Evolutionary conservation across 1,284 basidiomycete genomes (phyloP), one percentile per base, ranked within the genome.

Genomic region (Trametes sp.): DNA sequence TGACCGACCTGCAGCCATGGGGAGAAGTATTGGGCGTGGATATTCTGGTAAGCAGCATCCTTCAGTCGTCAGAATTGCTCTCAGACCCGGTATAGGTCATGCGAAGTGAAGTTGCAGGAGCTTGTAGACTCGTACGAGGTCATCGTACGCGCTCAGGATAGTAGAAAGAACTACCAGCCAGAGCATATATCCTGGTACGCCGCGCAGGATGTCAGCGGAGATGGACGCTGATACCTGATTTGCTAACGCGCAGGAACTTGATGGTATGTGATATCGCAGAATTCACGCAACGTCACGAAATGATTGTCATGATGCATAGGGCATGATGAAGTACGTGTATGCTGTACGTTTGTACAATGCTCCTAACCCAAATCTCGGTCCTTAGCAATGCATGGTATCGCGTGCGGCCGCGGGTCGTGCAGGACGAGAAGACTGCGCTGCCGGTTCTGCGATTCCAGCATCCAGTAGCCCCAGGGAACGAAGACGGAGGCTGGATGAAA

Each of bases 1-100:
- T 13, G n/a, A 16, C 4, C n/a, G 13, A 6, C 2, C 16, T 3
- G 2, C 14, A 72, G 71, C n/a, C 66, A 71, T 31, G 69, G 70
- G 2, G 60, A 61, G 55, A 73, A 73, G 45, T 67, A 69, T 35
- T 73, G 71, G 71, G 59, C 70, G 9, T 73, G 71, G 71, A 61
- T 72, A 7, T 72, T 70, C 52, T 72, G 70, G 70, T 71, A 33
- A 14, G 63, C 31, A 24, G 7, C 13, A 4, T 51, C 31, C 3
- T 3, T 23, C 31, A 4, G 10, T 4, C 31, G 2, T 11, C 21
- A 4, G 2, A 26, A 33, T 9, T 21, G 16, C 31, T 4, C 16
- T 8, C 31, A 21, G 5, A 51, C 19, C 2, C 13, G 33, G 24
- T 13, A 8, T 41, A 70, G 70, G 70, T 68, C 66, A 2, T 73